Percentiles rank a stretch among this genome's conserved stretches.
Conservation (phyloP, 345 rosid species). For the Aurinia saxatilis region DNA sequence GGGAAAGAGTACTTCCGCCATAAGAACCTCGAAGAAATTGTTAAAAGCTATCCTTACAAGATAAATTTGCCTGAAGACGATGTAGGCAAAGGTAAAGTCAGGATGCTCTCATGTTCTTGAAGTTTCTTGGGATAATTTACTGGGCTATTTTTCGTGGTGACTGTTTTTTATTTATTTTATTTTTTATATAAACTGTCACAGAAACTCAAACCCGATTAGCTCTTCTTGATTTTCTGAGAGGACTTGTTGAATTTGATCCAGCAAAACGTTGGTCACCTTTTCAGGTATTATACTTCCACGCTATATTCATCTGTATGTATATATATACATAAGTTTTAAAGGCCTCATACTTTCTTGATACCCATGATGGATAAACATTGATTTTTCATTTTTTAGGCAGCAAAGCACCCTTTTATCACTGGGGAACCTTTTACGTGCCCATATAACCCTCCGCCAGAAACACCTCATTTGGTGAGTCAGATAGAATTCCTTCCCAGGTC, state of each 20-base stretch:
- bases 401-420: constrained; percentile 95
- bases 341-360: constrained; percentile 6
- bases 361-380: neutral
- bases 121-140: constrained; percentile 3
- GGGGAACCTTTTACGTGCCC: constrained; percentile 97
- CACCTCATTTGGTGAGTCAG: constrained; percentile 74
- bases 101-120: neutral
- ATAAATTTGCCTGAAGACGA: constrained; percentile 76
- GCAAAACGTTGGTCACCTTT: constrained; percentile 98
- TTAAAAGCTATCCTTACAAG: constrained; percentile 74
- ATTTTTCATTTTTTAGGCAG: constrained; percentile 57
- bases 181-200: constrained; percentile 23
- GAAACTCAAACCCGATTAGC: constrained; percentile 87
- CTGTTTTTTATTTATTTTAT: constrained; percentile 12
- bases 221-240: constrained; percentile 92
- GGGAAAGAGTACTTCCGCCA: constrained; percentile 96
- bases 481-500: constrained; percentile 18
- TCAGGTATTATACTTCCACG: constrained; percentile 50
- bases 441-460: constrained; percentile 74
- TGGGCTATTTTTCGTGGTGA: constrained; percentile 12
- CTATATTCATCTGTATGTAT: neutral
- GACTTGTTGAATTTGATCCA: constrained; percentile 98
- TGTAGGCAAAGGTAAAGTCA: constrained; percentile 62
- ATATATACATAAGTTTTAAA: neutral
- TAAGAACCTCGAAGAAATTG: constrained; percentile 89